Base-by-base conservation (phyloP, 148 eudicot genomes). In the Nepenthes gracilis region DNA sequence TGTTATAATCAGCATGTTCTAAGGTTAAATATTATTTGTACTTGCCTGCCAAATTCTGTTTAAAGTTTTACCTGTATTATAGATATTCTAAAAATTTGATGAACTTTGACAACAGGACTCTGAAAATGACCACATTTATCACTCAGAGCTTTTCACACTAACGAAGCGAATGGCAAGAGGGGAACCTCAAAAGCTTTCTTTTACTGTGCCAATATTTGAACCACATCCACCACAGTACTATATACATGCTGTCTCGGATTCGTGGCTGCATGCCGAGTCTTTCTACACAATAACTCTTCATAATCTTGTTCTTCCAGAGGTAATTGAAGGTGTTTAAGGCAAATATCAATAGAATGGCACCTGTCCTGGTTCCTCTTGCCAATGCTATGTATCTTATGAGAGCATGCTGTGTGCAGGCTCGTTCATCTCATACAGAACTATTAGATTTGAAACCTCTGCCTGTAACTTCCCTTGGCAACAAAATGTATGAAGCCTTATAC, bases 161-260 rank as follows among this genome's bases (percentile, higher is more conserved):
- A 80, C 99, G 43, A 93, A 93, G 78, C 66, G 79, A 61, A 75
- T 81, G 78, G 97, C 97, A 43, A 88, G 67, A 68, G 85, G 80
- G 47, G 99, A 86, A 67, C 85, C 99, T 36, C 97, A 84, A 67
- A 93, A 93, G 74, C 84, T 93, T 61, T 77, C 99, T 35, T 93
- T 93, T 69, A 89, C 95, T 4, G 95, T 89, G 68, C 99, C 99
- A 48, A 93, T 93, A 72, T 93, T 93, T 63, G 99, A 93, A 72
- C 99, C 99, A 63, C 99, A 93, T 85, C 99, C 99, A 48, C 83
- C 99, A 58, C 99, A 93, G 49, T 93, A 93, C 64, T 84, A 82
- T 62, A 83, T 93, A 54, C 96, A 94, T 69, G 99, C 97, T 62
- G 88, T 93, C 74, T 89, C 95, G 49, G 97, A 93, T 72, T 84